phyloP scores from a whole-genome alignment of 768 basidiomycete genomes.

The Dentipellis sp. region DNA sequence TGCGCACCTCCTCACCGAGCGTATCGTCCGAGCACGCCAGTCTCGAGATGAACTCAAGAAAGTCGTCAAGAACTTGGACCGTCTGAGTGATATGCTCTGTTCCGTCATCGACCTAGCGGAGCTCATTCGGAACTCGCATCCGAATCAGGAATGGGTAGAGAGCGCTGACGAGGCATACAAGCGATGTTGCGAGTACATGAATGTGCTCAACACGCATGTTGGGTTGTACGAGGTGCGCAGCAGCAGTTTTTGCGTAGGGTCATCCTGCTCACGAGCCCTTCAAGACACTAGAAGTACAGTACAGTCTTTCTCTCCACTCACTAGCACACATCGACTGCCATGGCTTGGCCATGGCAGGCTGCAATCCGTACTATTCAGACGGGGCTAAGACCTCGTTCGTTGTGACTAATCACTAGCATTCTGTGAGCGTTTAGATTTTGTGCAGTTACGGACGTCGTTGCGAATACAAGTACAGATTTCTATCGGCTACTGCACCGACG shows the following conservation, averaged over 20 bases:
- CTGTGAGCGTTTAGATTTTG: no score
- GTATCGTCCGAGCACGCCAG: slow-evolving; percentile 68
- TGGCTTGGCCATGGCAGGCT: no score
- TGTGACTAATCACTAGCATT: no score
- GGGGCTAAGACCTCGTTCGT: no score
- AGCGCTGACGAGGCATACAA: slow-evolving; percentile 86
- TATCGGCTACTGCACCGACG: no score
- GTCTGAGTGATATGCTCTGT: slow-evolving; percentile 92
- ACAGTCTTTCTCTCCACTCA: no score
- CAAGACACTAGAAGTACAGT: no score
- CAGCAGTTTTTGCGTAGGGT: slow-evolving; percentile 5
- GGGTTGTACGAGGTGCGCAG: slow-evolving; percentile 77
- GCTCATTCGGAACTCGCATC: slow-evolving; percentile 87
- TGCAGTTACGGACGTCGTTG: no score
- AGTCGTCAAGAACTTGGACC: slow-evolving; percentile 93
- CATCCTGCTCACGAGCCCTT: slow-evolving; percentile 21
- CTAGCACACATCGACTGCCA: no score
- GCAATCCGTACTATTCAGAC: slow-evolving; percentile 67
- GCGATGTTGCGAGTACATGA: slow-evolving; percentile 94
- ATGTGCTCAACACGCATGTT: slow-evolving; percentile 88
- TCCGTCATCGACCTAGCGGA: slow-evolving; percentile 96
- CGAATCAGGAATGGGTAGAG: slow-evolving; percentile 73
- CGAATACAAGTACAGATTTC: no score
- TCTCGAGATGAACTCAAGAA: slow-evolving; percentile 67
- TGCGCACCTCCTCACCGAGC: slow-evolving; percentile 73